Conservation (phyloP, 116 monocot species). For the Papilionanthe hybrid region DNA sequence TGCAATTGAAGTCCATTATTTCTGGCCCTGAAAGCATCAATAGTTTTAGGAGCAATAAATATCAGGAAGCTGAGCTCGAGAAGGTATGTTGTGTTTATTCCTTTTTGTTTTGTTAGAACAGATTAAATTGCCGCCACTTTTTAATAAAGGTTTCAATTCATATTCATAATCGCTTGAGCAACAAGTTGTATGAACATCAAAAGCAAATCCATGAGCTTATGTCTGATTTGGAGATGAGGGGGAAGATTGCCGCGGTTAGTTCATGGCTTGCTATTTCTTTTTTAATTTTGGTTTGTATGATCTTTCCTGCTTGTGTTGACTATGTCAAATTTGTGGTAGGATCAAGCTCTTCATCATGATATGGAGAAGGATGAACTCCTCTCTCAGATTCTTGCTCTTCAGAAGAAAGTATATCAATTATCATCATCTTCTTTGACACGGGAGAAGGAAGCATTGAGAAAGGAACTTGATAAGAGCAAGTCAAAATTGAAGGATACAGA, state of each 20-base stretch:
- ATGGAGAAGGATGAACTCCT: conserved; percentile 74
- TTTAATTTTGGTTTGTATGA: not conserved
- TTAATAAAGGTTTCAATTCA: not conserved
- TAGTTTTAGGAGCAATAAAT: conserved; percentile 33
- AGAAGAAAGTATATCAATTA: conserved; percentile 56
- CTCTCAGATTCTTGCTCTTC: conserved; percentile 44
- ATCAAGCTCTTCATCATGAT: conserved; percentile 40
- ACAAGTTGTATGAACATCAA: conserved; percentile 22
- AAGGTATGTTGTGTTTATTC: conserved; percentile 46
- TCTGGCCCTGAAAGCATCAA: conserved; percentile 27
- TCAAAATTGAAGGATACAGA: conserved; percentile 84
- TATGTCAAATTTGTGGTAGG: conserved; percentile 20
- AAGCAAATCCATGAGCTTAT: conserved; percentile 45
- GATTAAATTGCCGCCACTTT: not conserved
- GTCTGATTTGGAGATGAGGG: conserved; percentile 21
- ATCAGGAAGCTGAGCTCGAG: conserved; percentile 46
- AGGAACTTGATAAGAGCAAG: conserved; percentile 76
- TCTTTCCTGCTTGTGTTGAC: not conserved
- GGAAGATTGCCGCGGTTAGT: conserved; percentile 55
- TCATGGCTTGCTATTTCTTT: not conserved
- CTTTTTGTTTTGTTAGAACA: not conserved
- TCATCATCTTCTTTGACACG: conserved; percentile 53
- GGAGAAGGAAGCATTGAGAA: conserved; percentile 76
- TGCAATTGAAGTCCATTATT: conserved; percentile 40
- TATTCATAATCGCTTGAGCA: conserved; percentile 38